Conservation (phyloP, 75 land plant genomes). For the Pinus tabuliformis region DNA sequence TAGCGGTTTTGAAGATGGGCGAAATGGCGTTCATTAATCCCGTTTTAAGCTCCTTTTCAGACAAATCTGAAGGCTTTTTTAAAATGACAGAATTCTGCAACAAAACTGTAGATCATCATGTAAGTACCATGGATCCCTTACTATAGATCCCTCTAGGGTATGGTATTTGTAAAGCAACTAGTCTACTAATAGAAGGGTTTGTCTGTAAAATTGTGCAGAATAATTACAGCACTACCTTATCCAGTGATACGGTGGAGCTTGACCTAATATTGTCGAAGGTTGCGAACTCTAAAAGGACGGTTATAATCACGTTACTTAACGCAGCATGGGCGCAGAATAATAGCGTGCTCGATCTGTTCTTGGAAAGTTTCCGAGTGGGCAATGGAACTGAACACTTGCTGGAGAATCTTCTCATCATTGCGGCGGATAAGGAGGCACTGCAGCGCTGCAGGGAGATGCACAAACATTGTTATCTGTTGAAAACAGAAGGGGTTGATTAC, state of each 20-base stretch:
- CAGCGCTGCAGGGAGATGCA: conserved; percentile 45
- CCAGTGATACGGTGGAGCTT: conserved; percentile 11
- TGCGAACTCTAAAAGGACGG: conserved; percentile 52
- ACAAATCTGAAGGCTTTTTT: not conserved
- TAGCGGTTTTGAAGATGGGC: not conserved
- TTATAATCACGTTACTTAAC: conserved; percentile 62
- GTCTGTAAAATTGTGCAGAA: not conserved
- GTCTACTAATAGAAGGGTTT: not conserved
- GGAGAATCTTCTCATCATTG: conserved; percentile 53
- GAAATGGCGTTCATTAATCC: not conserved
- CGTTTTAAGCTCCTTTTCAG: not conserved
- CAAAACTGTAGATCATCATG: not conserved
- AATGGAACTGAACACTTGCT: conserved; percentile 42
- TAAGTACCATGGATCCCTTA: not conserved
- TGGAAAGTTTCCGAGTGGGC: conserved; percentile 60
- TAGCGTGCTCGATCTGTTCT: conserved; percentile 69
- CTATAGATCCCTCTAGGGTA: too few relatives aligned
- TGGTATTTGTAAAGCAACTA: too few relatives aligned
- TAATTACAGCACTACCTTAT: not conserved
- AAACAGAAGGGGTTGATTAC: conserved; percentile 55
- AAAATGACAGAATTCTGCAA: not conserved
- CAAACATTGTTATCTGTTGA: conserved; percentile 49
- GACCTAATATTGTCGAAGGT: conserved; percentile 29
- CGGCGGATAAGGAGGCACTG: conserved; percentile 58
- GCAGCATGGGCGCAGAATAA: conserved; percentile 50